Conservation (phyloP, 2,329 filamentous ascomycete genomes). For the Fusarium tanahbumbuense region DNA sequence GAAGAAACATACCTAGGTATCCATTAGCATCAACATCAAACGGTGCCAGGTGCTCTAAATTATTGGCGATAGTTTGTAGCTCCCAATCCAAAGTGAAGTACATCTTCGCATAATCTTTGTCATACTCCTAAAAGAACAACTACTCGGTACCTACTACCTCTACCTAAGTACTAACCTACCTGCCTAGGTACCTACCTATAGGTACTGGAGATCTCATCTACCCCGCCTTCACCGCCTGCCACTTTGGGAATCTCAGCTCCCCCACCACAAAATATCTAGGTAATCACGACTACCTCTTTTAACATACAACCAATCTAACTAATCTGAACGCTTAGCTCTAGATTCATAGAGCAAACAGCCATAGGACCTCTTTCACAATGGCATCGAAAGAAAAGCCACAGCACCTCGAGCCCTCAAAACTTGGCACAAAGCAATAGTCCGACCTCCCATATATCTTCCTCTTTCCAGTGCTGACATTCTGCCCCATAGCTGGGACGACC, state of each 20-base stretch:
- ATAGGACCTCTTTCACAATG: constrained; percentile 23
- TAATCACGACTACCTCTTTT: neutral
- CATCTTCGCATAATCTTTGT: neutral
- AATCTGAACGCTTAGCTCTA: constrained; percentile 24
- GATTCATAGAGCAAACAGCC: neutral
- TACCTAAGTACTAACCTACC: too few species aligned
- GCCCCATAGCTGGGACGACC: constrained; percentile 74
- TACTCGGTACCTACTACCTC: neutral
- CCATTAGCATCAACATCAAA: neutral
- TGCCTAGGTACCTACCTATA: neutral
- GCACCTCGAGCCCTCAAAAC: constrained; percentile 78
- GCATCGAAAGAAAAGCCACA: constrained; percentile 58
- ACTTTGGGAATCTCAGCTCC: constrained; percentile 24
- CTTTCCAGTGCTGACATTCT: constrained; percentile 22
- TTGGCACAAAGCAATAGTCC: constrained; percentile 93
- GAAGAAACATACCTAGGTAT: neutral
- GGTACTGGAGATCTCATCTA: neutral
- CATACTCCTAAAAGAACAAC: neutral
- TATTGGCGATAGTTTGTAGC: neutral
- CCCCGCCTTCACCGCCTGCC: constrained; percentile 45
- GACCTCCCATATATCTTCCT: constrained; percentile 48
- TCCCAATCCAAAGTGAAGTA: neutral
- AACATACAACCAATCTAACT: neutral
- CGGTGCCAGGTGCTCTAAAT: neutral
- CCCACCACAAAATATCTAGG: constrained; percentile 41